Percentiles rank a stretch among this genome's conserved stretches.
Evolutionary conservation across 2,329 filamentous ascomycete genomes (phyloP).

Genomic region (Chalaropsis ovoidea): DNA sequence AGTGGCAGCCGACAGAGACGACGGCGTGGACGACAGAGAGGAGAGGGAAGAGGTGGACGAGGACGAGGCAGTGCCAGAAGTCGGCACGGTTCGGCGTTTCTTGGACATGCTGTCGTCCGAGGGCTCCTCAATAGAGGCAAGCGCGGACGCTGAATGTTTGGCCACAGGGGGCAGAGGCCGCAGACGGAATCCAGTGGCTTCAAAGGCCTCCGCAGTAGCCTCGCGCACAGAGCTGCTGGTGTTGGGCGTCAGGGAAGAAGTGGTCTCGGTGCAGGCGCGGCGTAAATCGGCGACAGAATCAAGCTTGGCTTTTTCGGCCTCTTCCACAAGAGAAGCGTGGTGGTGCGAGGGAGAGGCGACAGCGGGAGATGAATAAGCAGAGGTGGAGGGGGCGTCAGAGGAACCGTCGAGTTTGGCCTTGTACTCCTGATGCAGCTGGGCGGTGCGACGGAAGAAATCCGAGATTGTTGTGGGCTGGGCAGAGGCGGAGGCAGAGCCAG

Average conservation of each 20-base stretch:
- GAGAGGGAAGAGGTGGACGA: conserved; percentile 8
- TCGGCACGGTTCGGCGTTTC: conserved; percentile 5
- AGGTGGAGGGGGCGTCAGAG: not conserved
- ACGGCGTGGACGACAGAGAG: conserved; percentile 3
- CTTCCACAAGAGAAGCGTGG: conserved; percentile 11
- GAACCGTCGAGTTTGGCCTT: conserved; percentile 19
- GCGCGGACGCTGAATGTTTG: conserved; percentile 1
- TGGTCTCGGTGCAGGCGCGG: conserved; percentile 16
- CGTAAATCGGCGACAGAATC: conserved; percentile 23
- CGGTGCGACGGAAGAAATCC: conserved; percentile 21
- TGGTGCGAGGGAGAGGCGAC: conserved; percentile 10
- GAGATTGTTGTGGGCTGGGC: conserved; percentile 17
- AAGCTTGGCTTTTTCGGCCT: conserved; percentile 27
- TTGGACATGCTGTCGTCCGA: conserved; percentile 18
- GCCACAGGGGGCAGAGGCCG: conserved; percentile 17
- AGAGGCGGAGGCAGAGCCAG: not conserved
- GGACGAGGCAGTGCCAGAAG: conserved; percentile 11
- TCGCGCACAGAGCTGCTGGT: conserved; percentile 36
- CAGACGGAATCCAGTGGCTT: conserved; percentile 14
- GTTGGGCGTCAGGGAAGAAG: conserved; percentile 32
- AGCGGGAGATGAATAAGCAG: conserved; percentile 3
- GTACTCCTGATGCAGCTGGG: conserved; percentile 20
- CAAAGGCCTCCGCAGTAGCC: not conserved
- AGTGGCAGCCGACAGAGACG: conserved; percentile 13
- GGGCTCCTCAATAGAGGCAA: conserved; percentile 18